phyloP scores from a whole-genome alignment of 2,329 filamentous ascomycete genomes.

The Sclerotinia glacialis region DNA sequence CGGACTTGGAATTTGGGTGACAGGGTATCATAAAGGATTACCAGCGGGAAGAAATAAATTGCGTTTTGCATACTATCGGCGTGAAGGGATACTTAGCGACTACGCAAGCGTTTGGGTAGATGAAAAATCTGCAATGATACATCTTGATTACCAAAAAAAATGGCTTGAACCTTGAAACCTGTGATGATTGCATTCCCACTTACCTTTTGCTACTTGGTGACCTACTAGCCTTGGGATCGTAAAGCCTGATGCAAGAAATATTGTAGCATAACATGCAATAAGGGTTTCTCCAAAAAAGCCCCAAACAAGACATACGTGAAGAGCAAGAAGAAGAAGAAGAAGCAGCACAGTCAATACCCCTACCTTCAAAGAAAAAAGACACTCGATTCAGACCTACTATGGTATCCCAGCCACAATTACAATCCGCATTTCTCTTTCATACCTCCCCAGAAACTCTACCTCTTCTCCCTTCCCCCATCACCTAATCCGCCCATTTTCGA shows the following conservation, averaged over 20 bases:
- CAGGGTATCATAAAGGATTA: background rate
- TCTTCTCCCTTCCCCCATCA: background rate
- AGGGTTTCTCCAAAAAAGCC: too few relatives aligned
- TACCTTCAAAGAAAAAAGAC: background rate
- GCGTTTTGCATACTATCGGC: background rate
- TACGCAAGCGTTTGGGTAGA: background rate
- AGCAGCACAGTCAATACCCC: background rate
- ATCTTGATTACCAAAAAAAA: background rate
- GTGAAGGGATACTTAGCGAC: conserved; percentile 1
- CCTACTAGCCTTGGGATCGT: background rate
- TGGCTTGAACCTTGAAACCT: background rate
- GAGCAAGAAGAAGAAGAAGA: background rate
- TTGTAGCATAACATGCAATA: background rate
- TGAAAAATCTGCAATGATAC: background rate
- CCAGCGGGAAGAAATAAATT: background rate
- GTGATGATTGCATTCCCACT: background rate
- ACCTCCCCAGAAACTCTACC: background rate
- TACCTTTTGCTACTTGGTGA: background rate
- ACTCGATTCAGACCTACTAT: background rate
- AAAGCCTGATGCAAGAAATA: background rate
- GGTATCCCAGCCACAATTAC: background rate
- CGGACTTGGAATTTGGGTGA: background rate
- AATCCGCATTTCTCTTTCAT: background rate
- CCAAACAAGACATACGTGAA: background rate
- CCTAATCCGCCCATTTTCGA: background rate